Evolutionary conservation across 805 yeast species (phyloP).

Genomic region (Saturnispora quitensis): DNA sequence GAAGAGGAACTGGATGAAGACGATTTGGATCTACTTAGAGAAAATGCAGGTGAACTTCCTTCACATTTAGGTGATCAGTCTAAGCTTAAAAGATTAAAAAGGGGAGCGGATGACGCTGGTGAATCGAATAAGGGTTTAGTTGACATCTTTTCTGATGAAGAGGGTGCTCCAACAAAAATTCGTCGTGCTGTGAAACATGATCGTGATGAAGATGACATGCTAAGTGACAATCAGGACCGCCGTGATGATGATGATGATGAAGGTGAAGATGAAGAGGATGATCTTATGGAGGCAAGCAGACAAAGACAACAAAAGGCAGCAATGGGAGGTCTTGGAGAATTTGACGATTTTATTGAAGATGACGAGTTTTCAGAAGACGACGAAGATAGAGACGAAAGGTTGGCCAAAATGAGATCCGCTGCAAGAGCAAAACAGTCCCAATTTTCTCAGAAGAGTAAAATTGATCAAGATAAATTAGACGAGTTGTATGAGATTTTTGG

Average conservation of each 20-base stretch:
- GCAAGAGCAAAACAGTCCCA: constrained; percentile 25
- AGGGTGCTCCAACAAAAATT: constrained; percentile 16
- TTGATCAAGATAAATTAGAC: constrained; percentile 84
- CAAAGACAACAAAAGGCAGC: constrained; percentile 16
- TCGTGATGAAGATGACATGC: constrained; percentile 21
- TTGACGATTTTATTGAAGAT: constrained; percentile 95
- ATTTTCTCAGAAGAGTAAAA: constrained; percentile 32
- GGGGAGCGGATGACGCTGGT: constrained; percentile 43
- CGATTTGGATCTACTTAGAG: constrained; percentile 85
- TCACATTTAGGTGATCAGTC: constrained; percentile 29
- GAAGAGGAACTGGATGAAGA: constrained; percentile 84
- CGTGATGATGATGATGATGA: constrained; percentile 22
- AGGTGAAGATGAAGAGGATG: constrained; percentile 25
- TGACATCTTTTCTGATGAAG: constrained; percentile 65
- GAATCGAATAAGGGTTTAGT: constrained; percentile 35
- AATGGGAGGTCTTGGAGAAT: constrained; percentile 51
- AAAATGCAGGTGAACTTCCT: constrained; percentile 73
- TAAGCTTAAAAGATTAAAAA: constrained; percentile 74
- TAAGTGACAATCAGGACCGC: constrained; percentile 21
- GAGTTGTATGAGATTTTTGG: constrained; percentile 95
- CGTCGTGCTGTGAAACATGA: constrained; percentile 14
- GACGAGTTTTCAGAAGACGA: constrained; percentile 92
- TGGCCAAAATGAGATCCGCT: constrained; percentile 29
- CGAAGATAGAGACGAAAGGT: constrained; percentile 44
- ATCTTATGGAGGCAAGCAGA: constrained; percentile 24